Evolutionary conservation across 139 green algal genomes (phyloP).

Genomic region (Limnomonas spitsbergensis): DNA sequence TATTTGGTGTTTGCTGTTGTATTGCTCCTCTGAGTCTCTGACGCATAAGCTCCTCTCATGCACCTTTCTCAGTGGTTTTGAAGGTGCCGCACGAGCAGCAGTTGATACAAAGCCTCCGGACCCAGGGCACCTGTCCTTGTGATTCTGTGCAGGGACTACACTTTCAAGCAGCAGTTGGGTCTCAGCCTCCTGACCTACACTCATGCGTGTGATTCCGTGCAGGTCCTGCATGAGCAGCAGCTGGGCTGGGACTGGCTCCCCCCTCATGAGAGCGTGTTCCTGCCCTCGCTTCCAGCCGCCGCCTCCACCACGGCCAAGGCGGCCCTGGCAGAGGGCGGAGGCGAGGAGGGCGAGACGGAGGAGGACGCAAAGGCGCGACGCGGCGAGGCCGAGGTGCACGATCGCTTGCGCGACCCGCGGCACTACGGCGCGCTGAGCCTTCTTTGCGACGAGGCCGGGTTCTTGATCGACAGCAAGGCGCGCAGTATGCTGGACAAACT

Average conservation of each 20-base stretch:
- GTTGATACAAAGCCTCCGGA: no score
- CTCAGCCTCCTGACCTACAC: no score
- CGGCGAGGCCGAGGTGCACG: conserved; percentile 28
- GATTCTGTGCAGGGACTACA: no score
- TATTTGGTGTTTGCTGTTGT: no score
- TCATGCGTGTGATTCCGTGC: no score
- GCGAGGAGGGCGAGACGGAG: conserved; percentile 3
- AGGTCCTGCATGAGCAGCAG: conserved; percentile 78
- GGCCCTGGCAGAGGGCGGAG: neutral
- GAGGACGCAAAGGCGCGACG: conserved; percentile 21
- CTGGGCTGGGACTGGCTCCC: conserved; percentile 70
- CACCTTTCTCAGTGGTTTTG: no score
- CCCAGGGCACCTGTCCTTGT: no score
- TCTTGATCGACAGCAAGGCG: conserved; percentile 63
- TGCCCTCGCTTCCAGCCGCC: conserved; percentile 24
- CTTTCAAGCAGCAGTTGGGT: no score
- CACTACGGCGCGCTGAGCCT: conserved; percentile 57
- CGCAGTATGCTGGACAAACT: conserved; percentile 5
- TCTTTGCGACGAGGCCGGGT: conserved; percentile 71
- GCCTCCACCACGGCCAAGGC: neutral
- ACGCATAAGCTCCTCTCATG: no score
- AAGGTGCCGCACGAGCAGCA: no score
- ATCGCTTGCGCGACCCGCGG: conserved; percentile 32
- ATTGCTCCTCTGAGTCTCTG: no score
- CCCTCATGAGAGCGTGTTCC: conserved; percentile 63